These are phyloP conservation scores for Pythium coloratum DNA, from an alignment of 352 stramenopile genomes.

Conservation along the genomic window DNA sequence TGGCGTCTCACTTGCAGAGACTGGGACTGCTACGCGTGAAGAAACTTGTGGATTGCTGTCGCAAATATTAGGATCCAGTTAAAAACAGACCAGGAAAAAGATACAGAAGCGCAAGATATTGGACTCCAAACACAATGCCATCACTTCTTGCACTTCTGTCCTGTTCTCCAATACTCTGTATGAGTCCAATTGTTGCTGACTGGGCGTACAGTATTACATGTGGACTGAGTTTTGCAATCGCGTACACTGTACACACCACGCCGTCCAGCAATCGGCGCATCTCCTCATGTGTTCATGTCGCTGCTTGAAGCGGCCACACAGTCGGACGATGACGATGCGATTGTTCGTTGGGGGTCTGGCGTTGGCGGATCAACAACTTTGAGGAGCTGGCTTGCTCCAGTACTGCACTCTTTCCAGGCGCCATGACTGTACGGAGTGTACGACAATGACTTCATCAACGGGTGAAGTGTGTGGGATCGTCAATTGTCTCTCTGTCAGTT, in stretches of 20 bases:
- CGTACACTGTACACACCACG: neutral
- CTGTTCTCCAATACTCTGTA: too few species aligned
- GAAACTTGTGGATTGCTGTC: neutral
- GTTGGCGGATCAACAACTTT: too few species aligned
- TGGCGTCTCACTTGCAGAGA: neutral
- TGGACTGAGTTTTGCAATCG: neutral
- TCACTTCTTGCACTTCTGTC: too few species aligned
- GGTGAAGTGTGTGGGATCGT: too few species aligned
- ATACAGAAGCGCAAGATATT: neutral
- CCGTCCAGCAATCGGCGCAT: neutral
- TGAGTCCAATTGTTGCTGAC: too few species aligned
- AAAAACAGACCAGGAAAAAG: neutral
- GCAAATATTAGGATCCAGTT: neutral
- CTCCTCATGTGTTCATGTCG: neutral
- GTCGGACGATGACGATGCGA: neutral
- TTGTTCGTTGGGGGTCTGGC: neutral
- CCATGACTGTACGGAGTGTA: too few species aligned
- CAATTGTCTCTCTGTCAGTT: too few species aligned
- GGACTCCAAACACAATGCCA: too few species aligned
- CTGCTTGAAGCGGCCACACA: neutral
- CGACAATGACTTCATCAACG: too few species aligned
- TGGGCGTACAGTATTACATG: too few species aligned
- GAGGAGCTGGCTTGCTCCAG: too few species aligned
- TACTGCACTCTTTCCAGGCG: too few species aligned
- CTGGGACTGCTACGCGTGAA: neutral